Evolutionary conservation across 768 basidiomycete genomes (phyloP), one percentile per base, ranked within the genome.

Genomic region (Tylopilus subfusipes): DNA sequence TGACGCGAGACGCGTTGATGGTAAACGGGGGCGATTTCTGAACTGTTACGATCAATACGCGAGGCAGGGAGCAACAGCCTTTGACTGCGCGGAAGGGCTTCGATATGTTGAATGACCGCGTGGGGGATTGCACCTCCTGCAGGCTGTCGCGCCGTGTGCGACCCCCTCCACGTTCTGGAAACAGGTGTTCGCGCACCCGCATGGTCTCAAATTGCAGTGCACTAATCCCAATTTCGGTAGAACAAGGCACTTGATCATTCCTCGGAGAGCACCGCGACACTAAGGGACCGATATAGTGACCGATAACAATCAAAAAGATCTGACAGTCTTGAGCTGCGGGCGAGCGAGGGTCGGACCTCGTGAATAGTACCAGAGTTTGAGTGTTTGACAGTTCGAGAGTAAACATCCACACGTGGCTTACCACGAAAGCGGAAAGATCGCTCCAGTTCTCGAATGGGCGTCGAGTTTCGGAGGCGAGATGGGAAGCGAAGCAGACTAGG

Each of bases 301-400:
- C 33, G 65, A 69, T 44, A 86, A 73, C 45, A 68, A 71, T 48
- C 66, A 38, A 63, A 42, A 33, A 86, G 72, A 16, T 66, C 54
- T 6, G 75, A 72, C 38, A 70, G 76, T 12, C 19, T 62, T 61
- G 49, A 68, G 70, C 58, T 83, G 75, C 56, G 79, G 24, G 59
- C 55, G 25, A 73, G 59, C 38, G 74, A 74, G 1, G 82, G 84
- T n/a, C 82, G 79, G 44, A 83, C 81, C 48, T 82, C 75, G n/a
- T 58, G 49, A 76, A 62, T 81, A 82, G 45, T 78, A 83, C 11
- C 77, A 72, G n/a, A 84, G 73, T 50, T 79, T 78, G 48, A 84
- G 72, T 1, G 63, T 67, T 48, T 67, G 65, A 30, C 77, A 60
- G 46, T 39, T 48, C 21, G 47, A 27, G 27, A 55, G 57, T 50